Percentiles rank a stretch among this genome's conserved stretches.
Conservation (phyloP, 139 green algal species). For the Auxenochlorella pyrenoidosa region DNA sequence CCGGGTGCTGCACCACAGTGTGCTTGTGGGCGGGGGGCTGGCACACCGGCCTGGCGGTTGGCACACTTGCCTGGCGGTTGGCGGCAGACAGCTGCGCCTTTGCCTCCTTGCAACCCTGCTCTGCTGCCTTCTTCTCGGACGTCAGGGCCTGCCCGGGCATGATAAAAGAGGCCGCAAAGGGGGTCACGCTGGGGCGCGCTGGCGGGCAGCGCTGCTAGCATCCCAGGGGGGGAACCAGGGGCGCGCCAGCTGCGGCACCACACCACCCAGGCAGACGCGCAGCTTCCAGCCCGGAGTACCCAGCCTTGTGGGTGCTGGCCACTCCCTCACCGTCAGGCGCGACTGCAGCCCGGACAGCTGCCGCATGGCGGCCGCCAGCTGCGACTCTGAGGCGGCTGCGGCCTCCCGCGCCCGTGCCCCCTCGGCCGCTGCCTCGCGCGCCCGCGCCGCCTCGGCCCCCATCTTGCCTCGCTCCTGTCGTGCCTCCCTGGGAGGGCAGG, state of each 20-base stretch:
- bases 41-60: too few relatives aligned
- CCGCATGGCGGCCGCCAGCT: background rate
- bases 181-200: background rate
- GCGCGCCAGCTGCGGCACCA: background rate
- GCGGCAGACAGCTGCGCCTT: background rate
- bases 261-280: too few relatives aligned
- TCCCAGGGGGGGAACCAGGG: background rate
- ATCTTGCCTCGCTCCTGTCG: background rate
- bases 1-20: too few relatives aligned
- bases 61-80: background rate
- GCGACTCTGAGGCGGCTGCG: background rate
- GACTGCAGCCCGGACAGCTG: conserved; percentile 1
- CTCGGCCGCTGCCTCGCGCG: background rate
- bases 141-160: conserved; percentile 4
- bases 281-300: background rate
- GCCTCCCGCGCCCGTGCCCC: background rate
- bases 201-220: background rate
- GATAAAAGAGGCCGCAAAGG: background rate
- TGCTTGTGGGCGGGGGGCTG: too few relatives aligned
- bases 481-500: background rate
- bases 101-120: conserved; percentile 3
- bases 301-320: background rate
- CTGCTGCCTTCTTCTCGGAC: background rate
- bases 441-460: background rate
- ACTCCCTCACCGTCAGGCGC: background rate